Evolutionary conservation across 306 rosid species (phyloP).

Genomic region (Inga oerstediana): DNA sequence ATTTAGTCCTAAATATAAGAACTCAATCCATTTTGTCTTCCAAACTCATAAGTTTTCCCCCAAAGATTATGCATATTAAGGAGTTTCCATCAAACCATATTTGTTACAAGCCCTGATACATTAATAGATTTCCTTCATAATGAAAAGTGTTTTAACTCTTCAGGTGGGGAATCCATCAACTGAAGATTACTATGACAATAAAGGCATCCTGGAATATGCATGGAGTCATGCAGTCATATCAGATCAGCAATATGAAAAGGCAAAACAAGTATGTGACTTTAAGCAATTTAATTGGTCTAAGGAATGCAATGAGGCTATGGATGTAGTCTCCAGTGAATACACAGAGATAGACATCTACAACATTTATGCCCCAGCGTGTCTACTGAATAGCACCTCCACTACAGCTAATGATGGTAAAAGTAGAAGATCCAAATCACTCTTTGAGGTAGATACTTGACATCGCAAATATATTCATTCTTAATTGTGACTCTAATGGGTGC

Average conservation of each 20-base stretch:
- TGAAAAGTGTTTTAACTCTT: background rate
- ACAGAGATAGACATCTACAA: constrained; percentile 58
- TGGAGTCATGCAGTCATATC: constrained; percentile 68
- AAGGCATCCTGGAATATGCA: constrained; percentile 57
- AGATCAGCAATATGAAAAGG: constrained; percentile 49
- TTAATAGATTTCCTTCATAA: background rate
- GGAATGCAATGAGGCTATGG: constrained; percentile 49
- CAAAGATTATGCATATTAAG: no score
- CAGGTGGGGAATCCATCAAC: constrained; percentile 62
- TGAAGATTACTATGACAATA: constrained; percentile 45
- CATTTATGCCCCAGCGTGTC: constrained; percentile 55
- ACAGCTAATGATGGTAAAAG: constrained; percentile 2
- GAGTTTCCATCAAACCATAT: no score
- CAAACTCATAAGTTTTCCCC: no score
- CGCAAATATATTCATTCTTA: constrained; percentile 1
- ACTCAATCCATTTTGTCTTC: no score
- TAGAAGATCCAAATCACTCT: constrained; percentile 18
- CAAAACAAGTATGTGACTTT: constrained; percentile 54
- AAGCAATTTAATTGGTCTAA: constrained; percentile 46
- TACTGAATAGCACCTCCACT: constrained; percentile 34
- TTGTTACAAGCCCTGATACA: constrained; percentile 3
- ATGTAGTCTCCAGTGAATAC: constrained; percentile 36
- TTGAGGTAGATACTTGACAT: constrained; percentile 34
- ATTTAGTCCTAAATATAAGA: no score
- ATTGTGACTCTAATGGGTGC: background rate